phyloP scores from a whole-genome alignment of 257 asterid genomes.

The Scutellaria minor region DNA sequence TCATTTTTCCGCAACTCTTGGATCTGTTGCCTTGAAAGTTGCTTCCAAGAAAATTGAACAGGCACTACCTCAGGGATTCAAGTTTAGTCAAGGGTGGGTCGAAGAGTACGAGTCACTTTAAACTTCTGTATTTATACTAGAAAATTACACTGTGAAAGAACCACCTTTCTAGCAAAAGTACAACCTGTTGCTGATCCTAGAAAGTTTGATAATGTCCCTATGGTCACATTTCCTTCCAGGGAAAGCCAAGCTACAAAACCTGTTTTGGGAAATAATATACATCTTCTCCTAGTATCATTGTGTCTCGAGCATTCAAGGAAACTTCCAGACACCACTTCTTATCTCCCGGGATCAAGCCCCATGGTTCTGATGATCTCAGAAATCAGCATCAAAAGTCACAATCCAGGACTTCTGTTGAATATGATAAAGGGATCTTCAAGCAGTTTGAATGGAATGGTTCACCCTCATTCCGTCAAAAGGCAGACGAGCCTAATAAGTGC shows the following conservation, averaged over 20 bases:
- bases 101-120: conserved; percentile 88
- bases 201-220: conserved; percentile 42
- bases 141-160: conserved; percentile 57
- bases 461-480: no score
- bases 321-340: neutral
- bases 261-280: conserved; percentile 39
- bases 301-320: neutral
- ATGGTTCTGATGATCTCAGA: conserved; percentile 37
- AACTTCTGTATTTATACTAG: conserved; percentile 62
- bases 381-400: conserved; percentile 52
- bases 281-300: conserved; percentile 24
- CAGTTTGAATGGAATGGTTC: conserved; percentile 46
- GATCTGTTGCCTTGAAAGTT: conserved; percentile 78
- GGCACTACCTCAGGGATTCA: conserved; percentile 70
- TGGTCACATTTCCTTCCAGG: conserved; percentile 34
- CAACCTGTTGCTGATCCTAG: conserved; percentile 39
- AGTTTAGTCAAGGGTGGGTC: conserved; percentile 94
- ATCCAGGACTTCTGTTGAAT: conserved; percentile 47
- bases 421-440: conserved; percentile 49
- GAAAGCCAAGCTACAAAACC: conserved; percentile 37
- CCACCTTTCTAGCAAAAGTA: conserved; percentile 59
- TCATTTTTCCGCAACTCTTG: conserved; percentile 81
- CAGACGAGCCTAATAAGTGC: no score
- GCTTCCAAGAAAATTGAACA: conserved; percentile 82
- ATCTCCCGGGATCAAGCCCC: conserved; percentile 35